Percentiles rank a stretch among this genome's conserved stretches.
phyloP scores from a whole-genome alignment of 2,329 filamentous ascomycete species.

The Pseudogymnoascus sp. region DNA sequence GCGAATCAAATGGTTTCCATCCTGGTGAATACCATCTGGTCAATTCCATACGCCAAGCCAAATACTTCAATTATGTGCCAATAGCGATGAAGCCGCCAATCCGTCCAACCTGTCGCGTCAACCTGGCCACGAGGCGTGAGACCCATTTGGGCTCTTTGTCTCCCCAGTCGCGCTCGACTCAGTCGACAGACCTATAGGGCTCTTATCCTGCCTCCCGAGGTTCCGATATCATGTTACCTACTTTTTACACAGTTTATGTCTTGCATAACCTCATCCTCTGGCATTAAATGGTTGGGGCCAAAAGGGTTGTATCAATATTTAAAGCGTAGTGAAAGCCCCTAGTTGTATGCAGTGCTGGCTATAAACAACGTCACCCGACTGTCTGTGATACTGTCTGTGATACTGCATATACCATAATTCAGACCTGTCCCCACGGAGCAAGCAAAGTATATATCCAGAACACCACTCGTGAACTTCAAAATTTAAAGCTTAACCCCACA shows the following conservation, averaged over 20 bases:
- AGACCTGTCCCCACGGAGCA: not conserved
- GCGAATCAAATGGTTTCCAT: not conserved
- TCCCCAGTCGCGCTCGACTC: too few species aligned
- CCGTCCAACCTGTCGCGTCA: not conserved
- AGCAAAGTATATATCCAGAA: not conserved
- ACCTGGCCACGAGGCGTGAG: not conserved
- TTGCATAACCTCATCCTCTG: too few species aligned
- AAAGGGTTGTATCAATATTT: too few species aligned
- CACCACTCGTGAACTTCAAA: too few species aligned
- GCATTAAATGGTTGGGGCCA: too few species aligned
- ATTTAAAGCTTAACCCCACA: too few species aligned
- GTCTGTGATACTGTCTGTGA: not conserved
- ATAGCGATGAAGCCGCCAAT: not conserved
- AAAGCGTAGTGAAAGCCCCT: too few species aligned
- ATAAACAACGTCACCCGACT: not conserved
- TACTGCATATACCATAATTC: not conserved
- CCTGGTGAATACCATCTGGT: not conserved
- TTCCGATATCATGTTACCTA: not conserved
- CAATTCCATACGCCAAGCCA: not conserved
- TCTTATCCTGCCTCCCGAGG: not conserved
- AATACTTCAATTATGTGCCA: not conserved
- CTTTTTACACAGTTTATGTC: not conserved
- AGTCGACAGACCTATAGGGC: too few species aligned
- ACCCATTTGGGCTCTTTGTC: too few species aligned
- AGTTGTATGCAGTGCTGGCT: not conserved